Percentiles rank a stretch among this genome's conserved stretches.
Conservation (phyloP, 345 rosid species). For the Schrenkiella parvula region DNA sequence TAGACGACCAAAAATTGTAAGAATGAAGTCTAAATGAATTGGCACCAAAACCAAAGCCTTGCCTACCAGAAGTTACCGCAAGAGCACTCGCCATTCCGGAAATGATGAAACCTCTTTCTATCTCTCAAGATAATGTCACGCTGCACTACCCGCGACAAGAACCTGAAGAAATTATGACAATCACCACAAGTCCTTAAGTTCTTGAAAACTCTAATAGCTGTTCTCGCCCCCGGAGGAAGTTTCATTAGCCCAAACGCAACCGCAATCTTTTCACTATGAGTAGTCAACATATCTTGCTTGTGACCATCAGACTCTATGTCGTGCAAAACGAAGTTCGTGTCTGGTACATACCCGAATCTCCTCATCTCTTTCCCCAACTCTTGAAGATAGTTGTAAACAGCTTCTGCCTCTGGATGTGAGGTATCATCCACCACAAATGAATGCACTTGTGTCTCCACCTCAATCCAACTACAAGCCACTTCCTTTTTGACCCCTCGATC, state of each 20-base stretch:
- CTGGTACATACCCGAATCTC: conserved; percentile 30
- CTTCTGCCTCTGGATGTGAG: conserved; percentile 31
- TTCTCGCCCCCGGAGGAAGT: conserved; percentile 19
- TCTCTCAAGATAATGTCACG: conserved; percentile 37
- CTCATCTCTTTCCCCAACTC: conserved; percentile 22
- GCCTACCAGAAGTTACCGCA: conserved; percentile 38
- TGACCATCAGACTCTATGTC: conserved; percentile 32
- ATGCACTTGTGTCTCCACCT: conserved; percentile 29
- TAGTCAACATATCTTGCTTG: conserved; percentile 29
- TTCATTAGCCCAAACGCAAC: conserved; percentile 36
- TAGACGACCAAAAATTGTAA: no score
- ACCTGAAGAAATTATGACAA: conserved; percentile 32
- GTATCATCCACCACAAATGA: conserved; percentile 34
- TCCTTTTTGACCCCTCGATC: conserved; percentile 38
- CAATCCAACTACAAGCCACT: conserved; percentile 37
- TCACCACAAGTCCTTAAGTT: conserved; percentile 40
- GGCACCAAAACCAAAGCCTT: neutral
- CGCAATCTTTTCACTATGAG: conserved; percentile 38
- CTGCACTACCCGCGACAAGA: conserved; percentile 26
- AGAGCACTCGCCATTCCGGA: conserved; percentile 32
- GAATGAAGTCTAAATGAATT: conserved; percentile 1
- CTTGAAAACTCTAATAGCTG: conserved; percentile 33
- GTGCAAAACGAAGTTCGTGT: conserved; percentile 37
- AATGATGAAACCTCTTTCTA: conserved; percentile 40
- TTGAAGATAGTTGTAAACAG: conserved; percentile 34